A percentile compares a stretch with the other conserved stretches of the same genome.
Evolutionary conservation across 2,329 filamentous ascomycete genomes (phyloP).

Genomic region (Pseudogymnoascus sp.): DNA sequence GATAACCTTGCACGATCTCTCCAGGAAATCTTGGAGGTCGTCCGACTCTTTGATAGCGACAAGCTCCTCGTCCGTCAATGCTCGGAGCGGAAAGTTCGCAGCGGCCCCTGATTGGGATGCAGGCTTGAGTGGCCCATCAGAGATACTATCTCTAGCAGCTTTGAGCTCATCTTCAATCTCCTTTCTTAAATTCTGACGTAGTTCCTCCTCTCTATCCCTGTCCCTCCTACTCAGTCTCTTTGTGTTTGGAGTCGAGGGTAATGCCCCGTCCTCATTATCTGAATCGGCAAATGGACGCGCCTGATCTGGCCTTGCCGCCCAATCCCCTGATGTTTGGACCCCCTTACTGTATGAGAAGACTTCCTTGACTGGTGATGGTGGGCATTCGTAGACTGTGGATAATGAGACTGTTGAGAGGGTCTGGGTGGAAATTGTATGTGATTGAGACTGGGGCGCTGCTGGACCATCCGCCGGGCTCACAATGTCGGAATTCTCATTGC

Average conservation of each 20-base stretch:
- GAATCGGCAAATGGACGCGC: slow-evolving; percentile 46
- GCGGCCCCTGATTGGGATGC: slow-evolving; percentile 38
- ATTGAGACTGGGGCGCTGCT: slow-evolving; percentile 27
- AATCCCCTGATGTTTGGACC: slow-evolving; percentile 80
- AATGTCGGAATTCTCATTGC: slow-evolving; percentile 63
- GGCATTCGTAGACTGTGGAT: slow-evolving; percentile 73
- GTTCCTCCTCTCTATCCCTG: slow-evolving; percentile 78
- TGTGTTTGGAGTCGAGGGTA: slow-evolving; percentile 46
- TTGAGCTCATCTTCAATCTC: slow-evolving; percentile 92
- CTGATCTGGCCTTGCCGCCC: slow-evolving; percentile 49
- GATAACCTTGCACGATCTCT: slow-evolving; percentile 93
- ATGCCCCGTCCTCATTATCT: slow-evolving; percentile 56
- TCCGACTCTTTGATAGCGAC: slow-evolving; percentile 85
- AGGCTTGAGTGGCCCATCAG: slow-evolving; percentile 42
- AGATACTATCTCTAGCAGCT: slow-evolving; percentile 56
- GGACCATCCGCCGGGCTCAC: slow-evolving; percentile 41
- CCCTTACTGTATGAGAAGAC: slow-evolving; percentile 95
- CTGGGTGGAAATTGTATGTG: slow-evolving; percentile 44
- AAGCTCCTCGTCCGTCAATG: slow-evolving; percentile 76
- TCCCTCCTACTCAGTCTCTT: slow-evolving; percentile 75
- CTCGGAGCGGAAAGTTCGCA: slow-evolving; percentile 67
- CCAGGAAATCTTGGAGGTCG: slow-evolving; percentile 91
- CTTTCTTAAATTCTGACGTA: slow-evolving; percentile 72
- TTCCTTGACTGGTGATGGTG: slow-evolving; percentile 69
- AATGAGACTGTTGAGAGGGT: slow-evolving; percentile 67